Evolutionary conservation across 331 rosid genomes (phyloP).

Genomic region (Stylosanthes scabra): DNA sequence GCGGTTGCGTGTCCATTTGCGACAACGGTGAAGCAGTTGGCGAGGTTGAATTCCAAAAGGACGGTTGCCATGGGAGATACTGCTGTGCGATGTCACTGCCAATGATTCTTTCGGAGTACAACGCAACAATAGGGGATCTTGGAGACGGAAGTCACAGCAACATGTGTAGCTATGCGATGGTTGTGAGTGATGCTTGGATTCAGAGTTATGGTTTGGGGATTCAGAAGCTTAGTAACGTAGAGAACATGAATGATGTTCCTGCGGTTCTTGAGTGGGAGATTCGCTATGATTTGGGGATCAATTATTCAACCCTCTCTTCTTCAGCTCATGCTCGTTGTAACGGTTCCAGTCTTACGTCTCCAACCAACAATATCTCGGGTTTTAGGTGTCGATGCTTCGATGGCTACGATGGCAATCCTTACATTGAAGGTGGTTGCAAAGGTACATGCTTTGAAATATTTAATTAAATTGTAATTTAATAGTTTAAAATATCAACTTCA

Average conservation of each 20-base stretch:
- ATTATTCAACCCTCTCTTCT: background rate
- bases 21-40: background rate
- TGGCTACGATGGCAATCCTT: conserved; percentile 9
- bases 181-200: background rate
- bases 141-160: too few relatives aligned
- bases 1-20: conserved; percentile 47
- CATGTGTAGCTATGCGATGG: conserved; percentile 11
- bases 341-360: background rate
- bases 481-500: background rate
- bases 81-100: conserved; percentile 45
- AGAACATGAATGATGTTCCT: background rate
- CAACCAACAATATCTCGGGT: background rate
- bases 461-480: too few relatives aligned
- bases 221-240: background rate
- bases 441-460: background rate
- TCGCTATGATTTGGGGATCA: background rate
- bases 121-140: background rate
- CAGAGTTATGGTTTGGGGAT: background rate
- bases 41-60: background rate
- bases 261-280: conserved; percentile 39
- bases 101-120: conserved; percentile 10
- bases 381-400: background rate
- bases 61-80: conserved; percentile 29
- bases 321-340: background rate
- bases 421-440: conserved; percentile 10